These are phyloP conservation scores for Salix exigua DNA, from an alignment of 345 rosid genomes.

Conservation along the genomic window DNA sequence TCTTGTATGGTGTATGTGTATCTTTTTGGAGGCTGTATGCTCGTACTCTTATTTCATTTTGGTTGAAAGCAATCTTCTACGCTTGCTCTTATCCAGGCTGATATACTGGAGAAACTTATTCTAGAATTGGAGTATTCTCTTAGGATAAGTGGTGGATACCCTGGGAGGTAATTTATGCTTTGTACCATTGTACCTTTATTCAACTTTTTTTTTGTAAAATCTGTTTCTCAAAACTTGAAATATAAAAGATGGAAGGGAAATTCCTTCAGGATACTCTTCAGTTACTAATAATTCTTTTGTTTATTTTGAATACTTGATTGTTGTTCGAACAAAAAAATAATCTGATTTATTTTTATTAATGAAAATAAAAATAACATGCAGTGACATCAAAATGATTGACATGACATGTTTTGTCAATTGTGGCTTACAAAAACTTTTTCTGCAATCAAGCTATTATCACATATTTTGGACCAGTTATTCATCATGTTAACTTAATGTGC, in stretches of 20 bases:
- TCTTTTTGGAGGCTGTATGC: slow-evolving; percentile 5
- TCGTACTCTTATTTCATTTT: background rate
- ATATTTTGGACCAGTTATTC: background rate
- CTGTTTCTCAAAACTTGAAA: background rate
- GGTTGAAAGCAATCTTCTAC: slow-evolving; percentile 5
- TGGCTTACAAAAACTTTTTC: background rate
- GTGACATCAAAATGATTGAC: background rate
- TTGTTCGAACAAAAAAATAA: background rate
- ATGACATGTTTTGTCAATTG: background rate
- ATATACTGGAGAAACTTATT: slow-evolving; percentile 74
- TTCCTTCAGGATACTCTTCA: background rate
- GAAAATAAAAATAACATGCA: background rate
- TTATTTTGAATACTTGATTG: background rate
- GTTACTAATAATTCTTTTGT: background rate
- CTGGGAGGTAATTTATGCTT: slow-evolving; percentile 63
- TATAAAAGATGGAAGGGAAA: background rate
- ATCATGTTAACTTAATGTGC: background rate
- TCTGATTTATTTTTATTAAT: background rate
- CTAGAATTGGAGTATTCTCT: slow-evolving; percentile 84
- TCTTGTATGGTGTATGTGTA: slow-evolving; percentile 3
- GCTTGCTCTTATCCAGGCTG: slow-evolving; percentile 54
- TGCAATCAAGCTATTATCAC: background rate
- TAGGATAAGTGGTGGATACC: slow-evolving; percentile 55
- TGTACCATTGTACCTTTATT: background rate
- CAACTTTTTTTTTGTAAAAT: background rate